These are phyloP conservation scores for Aureobasidium musti DNA, from an alignment of 2,329 filamentous ascomycete species.

Conservation along the genomic window DNA sequence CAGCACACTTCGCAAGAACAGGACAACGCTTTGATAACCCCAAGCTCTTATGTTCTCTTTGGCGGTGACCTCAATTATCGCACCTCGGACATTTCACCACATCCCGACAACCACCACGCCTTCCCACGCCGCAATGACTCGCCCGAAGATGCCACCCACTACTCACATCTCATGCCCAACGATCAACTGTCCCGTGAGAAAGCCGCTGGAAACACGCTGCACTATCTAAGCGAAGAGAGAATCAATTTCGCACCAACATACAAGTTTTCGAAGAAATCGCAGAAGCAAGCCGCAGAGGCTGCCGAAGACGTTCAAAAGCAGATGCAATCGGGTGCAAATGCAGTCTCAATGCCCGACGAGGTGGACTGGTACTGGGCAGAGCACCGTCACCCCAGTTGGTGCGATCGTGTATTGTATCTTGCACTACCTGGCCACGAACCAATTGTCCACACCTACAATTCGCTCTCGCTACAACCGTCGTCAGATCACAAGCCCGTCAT, in stretches of 20 bases:
- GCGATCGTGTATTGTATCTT: constrained; percentile 82
- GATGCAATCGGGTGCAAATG: constrained; percentile 23
- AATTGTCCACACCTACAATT: constrained; percentile 65
- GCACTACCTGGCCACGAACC: constrained; percentile 54
- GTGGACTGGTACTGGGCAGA: constrained; percentile 70
- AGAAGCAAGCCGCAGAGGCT: constrained; percentile 37
- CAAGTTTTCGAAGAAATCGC: constrained; percentile 67
- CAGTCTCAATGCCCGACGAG: constrained; percentile 35
- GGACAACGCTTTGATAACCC: background rate
- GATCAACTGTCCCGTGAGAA: constrained; percentile 82
- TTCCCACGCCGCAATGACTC: constrained; percentile 65
- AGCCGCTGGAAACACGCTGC: constrained; percentile 67
- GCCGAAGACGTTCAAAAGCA: constrained; percentile 25
- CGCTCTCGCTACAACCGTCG: constrained; percentile 74
- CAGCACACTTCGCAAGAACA: constrained; percentile 42
- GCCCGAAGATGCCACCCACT: constrained; percentile 60
- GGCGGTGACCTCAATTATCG: constrained; percentile 96
- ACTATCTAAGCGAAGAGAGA: constrained; percentile 72
- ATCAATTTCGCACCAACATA: constrained; percentile 90
- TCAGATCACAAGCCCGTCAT: constrained; percentile 88
- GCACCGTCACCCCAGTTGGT: constrained; percentile 90
- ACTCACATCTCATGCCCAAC: constrained; percentile 66
- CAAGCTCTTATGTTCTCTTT: constrained; percentile 68
- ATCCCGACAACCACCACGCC: constrained; percentile 55
- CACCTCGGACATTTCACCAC: constrained; percentile 62